Evolutionary conservation across 1,284 basidiomycete species (phyloP), one percentile per base, ranked within the genome.

Genomic region (Inonotus hispidus): DNA sequence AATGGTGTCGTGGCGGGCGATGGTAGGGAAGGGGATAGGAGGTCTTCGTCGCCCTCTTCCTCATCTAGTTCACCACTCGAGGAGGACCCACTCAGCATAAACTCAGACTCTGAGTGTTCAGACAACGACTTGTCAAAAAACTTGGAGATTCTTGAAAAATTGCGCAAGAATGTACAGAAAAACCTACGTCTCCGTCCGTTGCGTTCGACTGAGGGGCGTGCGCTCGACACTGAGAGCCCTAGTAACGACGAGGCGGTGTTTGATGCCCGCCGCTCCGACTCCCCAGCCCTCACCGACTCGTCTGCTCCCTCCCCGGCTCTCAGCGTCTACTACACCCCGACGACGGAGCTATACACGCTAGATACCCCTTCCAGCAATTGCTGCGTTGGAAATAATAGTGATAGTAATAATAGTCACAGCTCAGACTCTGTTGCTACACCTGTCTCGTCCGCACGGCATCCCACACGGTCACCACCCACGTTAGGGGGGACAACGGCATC

Each of bases 131-230:
- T 90, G 56, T 78, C 81, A 13, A 82, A 83, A 65, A 86, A 86
- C 63, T 76, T 90, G 37, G 82, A 79, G 16, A 80, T 79, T 55
- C 81, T 92, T 43, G 85, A 88, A 60, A 74, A 81, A 66, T 79
- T 92, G 13, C 81, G 89, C 41, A 77, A 79, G 64, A 88, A 76
- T 64, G 86, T 92, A 1, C 82, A 85, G 70, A 80, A 83, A 72
- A 92, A 92, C 67, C 79, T 92, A 46, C 83, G 83, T 59, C 77
- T 92, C 37, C 81, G 89, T 16, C 89, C 90, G 35, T 86, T 92
- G 61, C 81, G 82, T 53, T 85, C 84, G 21, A 74, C 78, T 39
- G 32, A 32, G 32, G 41, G 41, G 16, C 41, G 13, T n/a, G 56
- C 43, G 73, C 76, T 37, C 69, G 76, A 21, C 71, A 82, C 50